Percentiles rank a stretch among this genome's conserved stretches.
Evolutionary conservation across 2,329 filamentous ascomycete species (phyloP).

Genomic region (Penicillium rolfsii): DNA sequence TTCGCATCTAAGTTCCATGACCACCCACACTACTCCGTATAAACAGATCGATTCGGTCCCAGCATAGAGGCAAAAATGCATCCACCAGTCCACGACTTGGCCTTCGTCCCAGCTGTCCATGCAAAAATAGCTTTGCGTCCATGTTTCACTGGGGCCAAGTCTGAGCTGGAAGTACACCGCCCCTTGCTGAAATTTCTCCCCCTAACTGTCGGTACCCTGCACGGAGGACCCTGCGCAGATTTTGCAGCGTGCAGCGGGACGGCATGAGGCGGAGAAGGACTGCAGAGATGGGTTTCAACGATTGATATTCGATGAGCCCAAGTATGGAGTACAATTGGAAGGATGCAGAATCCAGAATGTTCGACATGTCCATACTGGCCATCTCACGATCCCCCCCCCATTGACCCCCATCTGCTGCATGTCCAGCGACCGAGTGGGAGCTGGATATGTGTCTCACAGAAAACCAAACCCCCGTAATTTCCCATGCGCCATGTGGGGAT

Average conservation of each 20-base stretch:
- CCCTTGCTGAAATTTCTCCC: neutral
- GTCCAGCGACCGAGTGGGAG: neutral
- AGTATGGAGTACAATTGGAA: neutral
- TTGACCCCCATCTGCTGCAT: too few relatives aligned
- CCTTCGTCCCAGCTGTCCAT: conserved; percentile 1
- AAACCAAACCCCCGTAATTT: neutral
- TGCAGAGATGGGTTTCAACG: neutral
- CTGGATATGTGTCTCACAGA: neutral
- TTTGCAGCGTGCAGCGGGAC: neutral
- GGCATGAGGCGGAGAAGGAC: neutral
- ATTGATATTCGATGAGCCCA: neutral
- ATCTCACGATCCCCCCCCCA: neutral
- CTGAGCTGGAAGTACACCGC: neutral
- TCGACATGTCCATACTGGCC: neutral
- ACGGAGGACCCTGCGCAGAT: neutral
- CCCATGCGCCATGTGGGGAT: conserved; percentile 24
- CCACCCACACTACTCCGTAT: too few relatives aligned
- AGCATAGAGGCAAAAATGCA: neutral
- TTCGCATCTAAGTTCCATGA: neutral
- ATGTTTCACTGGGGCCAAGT: conserved; percentile 8
- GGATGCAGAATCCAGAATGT: neutral
- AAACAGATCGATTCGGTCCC: neutral
- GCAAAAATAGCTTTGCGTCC: conserved; percentile 9
- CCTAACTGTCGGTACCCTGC: neutral
- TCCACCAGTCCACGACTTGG: neutral